Evolutionary conservation across 2,329 filamentous ascomycete species (phyloP).

Genomic region (Lojkania enalia): DNA sequence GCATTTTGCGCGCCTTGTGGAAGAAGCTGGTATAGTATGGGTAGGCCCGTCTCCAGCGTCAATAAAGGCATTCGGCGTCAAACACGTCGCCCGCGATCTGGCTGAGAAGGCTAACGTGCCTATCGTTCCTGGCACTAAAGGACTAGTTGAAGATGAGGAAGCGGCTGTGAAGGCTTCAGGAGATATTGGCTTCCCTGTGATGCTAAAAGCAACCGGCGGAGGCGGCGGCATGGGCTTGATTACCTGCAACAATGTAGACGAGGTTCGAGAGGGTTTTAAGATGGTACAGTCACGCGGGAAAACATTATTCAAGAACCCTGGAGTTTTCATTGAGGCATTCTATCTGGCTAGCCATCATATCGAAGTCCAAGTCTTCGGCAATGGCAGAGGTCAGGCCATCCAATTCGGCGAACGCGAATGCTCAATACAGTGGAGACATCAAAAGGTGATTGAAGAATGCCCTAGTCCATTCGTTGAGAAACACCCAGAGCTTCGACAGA

Average conservation of each 20-base stretch:
- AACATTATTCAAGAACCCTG: constrained; percentile 80
- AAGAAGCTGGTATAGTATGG: constrained; percentile 60
- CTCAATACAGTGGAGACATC: constrained; percentile 82
- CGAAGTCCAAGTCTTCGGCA: constrained; percentile 89
- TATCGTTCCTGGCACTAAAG: constrained; percentile 58
- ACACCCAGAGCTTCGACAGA: constrained; percentile 61
- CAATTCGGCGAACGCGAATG: constrained; percentile 89
- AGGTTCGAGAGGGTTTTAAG: constrained; percentile 70
- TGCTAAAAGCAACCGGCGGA: constrained; percentile 64
- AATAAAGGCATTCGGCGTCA: constrained; percentile 62
- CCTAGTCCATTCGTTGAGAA: constrained; percentile 69
- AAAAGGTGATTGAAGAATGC: constrained; percentile 90
- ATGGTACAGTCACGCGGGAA: constrained; percentile 76
- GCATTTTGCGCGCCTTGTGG: constrained; percentile 60
- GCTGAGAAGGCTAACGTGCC: constrained; percentile 58
- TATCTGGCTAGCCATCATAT: constrained; percentile 80
- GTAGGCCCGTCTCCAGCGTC: constrained; percentile 59
- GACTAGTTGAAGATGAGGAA: constrained; percentile 53
- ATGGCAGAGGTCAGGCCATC: constrained; percentile 75
- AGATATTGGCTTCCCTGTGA: constrained; percentile 56
- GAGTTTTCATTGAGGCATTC: constrained; percentile 83
- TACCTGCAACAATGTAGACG: constrained; percentile 68
- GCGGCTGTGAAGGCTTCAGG: constrained; percentile 51
- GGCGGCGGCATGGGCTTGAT: constrained; percentile 83
- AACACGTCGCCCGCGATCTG: constrained; percentile 60